Conservation (phyloP, 331 rosid genomes). For the Malus hybrid region DNA sequence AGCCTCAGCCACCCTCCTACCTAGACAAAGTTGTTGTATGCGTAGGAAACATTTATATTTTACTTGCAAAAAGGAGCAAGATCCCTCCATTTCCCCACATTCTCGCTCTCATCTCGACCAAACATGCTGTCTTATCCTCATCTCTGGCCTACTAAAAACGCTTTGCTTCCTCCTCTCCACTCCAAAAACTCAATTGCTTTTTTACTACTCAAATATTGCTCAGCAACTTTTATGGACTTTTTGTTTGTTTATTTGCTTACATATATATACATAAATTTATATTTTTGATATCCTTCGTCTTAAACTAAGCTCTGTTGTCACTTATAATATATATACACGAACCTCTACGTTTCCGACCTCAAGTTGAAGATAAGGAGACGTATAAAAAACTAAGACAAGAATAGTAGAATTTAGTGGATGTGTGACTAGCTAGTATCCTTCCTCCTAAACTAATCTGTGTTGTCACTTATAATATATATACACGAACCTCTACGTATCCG, state of each 20-base stretch:
- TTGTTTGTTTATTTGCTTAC: background rate
- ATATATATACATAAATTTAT: too few relatives aligned
- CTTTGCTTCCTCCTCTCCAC: background rate
- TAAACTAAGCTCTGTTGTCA: background rate
- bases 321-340: background rate
- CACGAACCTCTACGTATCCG: background rate
- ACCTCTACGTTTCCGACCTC: background rate
- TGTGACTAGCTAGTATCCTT: background rate
- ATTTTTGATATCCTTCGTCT: background rate
- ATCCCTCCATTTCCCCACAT: conserved; percentile 17
- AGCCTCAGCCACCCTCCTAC: conserved; percentile 29
- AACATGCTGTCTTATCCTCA: background rate
- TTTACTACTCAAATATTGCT: background rate
- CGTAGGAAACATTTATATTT: conserved; percentile 54
- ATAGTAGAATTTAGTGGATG: background rate
- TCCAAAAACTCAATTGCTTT: background rate
- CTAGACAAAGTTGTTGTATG: conserved; percentile 46
- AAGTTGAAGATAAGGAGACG: background rate
- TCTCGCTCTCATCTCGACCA: conserved; percentile 8
- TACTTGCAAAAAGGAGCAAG: conserved; percentile 9
- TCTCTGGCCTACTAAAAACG: background rate
- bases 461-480: background rate
- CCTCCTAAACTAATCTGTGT: background rate
- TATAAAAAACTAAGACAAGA: background rate
- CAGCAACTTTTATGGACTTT: background rate